phyloP scores from a whole-genome alignment of 2,329 filamentous ascomycete species.

The Xylaria sp. region DNA sequence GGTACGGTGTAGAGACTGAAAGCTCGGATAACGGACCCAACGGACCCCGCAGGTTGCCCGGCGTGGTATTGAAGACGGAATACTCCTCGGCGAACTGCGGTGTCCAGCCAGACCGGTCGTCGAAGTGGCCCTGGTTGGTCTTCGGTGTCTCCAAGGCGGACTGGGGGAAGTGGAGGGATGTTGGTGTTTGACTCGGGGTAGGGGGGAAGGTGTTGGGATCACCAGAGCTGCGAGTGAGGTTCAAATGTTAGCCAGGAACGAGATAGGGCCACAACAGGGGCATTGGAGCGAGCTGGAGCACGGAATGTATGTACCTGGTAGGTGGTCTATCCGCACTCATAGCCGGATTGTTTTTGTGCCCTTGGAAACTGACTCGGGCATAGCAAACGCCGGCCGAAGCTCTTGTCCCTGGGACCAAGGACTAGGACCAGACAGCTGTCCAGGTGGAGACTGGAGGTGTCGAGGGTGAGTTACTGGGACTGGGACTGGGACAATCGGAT shows the following conservation, averaged over 20 bases:
- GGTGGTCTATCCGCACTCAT: constrained; percentile 70
- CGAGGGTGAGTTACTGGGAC: constrained; percentile 25
- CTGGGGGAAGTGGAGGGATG: constrained; percentile 62
- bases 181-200: constrained; percentile 68
- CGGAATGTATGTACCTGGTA: constrained; percentile 61
- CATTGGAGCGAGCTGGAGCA: constrained; percentile 3
- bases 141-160: constrained; percentile 67
- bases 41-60: constrained; percentile 64
- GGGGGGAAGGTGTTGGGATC: constrained; percentile 70
- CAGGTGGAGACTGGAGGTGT: constrained; percentile 25
- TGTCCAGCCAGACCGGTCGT: constrained; percentile 65
- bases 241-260: constrained; percentile 38
- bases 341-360: constrained; percentile 55
- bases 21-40: constrained; percentile 60
- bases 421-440: constrained; percentile 18
- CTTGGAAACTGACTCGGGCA: constrained; percentile 29
- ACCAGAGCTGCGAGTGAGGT: constrained; percentile 63
- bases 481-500: constrained; percentile 15
- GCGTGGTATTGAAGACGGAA: constrained; percentile 72
- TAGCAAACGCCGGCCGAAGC: constrained; percentile 31
- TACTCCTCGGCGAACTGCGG: constrained; percentile 72
- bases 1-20: constrained; percentile 51
- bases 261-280: constrained; percentile 18
- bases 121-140: constrained; percentile 57
- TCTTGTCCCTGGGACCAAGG: constrained; percentile 12